These are phyloP conservation scores for Chaetothyriales sp. DNA, from an alignment of 2,329 filamentous ascomycete genomes.

Conservation along the genomic window DNA sequence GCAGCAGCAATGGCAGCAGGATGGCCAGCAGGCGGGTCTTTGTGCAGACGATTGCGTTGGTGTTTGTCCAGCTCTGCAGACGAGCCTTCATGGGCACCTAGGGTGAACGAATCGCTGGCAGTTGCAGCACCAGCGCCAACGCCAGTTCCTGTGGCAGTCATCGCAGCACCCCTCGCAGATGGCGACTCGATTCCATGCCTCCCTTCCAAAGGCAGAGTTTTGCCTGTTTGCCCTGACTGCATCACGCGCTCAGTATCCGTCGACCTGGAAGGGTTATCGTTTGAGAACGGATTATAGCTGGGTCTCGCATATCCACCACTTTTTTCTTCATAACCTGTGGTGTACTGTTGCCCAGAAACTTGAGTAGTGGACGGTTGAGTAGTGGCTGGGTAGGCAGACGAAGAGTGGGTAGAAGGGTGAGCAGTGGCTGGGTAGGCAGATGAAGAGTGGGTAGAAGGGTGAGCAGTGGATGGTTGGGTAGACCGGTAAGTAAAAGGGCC, in stretches of 20 bases:
- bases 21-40: constrained; percentile 5
- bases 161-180: background rate
- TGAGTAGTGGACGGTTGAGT: background rate
- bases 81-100: background rate
- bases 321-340: constrained; percentile 3
- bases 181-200: background rate
- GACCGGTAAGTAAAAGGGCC: background rate
- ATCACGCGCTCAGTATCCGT: background rate
- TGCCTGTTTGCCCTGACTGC: background rate
- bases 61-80: constrained; percentile 2
- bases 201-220: background rate
- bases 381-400: background rate
- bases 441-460: background rate
- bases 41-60: constrained; percentile 11
- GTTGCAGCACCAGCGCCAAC: too few species aligned
- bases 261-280: constrained; percentile 2
- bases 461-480: background rate
- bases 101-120: background rate
- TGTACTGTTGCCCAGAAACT: background rate
- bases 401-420: background rate
- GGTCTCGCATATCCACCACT: constrained; percentile 11
- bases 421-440: background rate
- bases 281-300: constrained; percentile 12
- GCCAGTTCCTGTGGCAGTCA: background rate
- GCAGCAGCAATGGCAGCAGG: background rate